A percentile compares a stretch with the other conserved stretches of the same genome.
These are phyloP conservation scores for Ophiostoma quercus DNA, from an alignment of 2,329 filamentous ascomycete genomes.

Conservation along the genomic window DNA sequence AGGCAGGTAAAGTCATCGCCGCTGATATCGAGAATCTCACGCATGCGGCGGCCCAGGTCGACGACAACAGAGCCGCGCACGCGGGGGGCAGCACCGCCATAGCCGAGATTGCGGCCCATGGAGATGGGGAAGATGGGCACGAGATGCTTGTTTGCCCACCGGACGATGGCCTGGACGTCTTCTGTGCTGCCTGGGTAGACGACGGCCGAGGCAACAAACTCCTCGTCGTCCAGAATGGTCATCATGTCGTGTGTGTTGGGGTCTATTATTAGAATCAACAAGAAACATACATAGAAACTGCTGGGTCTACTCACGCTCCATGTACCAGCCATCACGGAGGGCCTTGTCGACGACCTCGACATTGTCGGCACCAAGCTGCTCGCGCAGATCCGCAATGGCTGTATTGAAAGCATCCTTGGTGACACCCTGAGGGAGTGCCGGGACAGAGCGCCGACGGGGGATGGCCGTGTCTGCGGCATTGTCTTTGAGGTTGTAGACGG, in stretches of 20 bases:
- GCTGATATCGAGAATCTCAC: neutral
- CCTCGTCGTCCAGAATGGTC: neutral
- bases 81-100: constrained; percentile 49
- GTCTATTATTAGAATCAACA: no score
- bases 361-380: neutral
- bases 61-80: constrained; percentile 39
- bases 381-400: constrained; percentile 28
- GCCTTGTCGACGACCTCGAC: neutral
- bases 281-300: no score
- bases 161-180: constrained; percentile 45
- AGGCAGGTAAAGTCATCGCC: neutral
- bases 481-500: constrained; percentile 29
- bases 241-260: neutral
- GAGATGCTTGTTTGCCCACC: constrained; percentile 27
- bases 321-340: neutral
- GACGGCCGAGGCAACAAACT: constrained; percentile 37
- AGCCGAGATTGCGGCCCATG: constrained; percentile 42
- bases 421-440: constrained; percentile 39
- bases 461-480: constrained; percentile 30
- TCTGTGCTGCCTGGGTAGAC: constrained; percentile 41
- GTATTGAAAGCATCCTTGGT: constrained; percentile 32
- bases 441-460: constrained; percentile 31
- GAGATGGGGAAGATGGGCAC: constrained; percentile 47
- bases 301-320: neutral
- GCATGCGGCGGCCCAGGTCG: neutral